Percentiles rank a stretch among this genome's conserved stretches.
Conservation (phyloP, 2,329 filamentous ascomycete species). For the Aspergillus clavatus region DNA sequence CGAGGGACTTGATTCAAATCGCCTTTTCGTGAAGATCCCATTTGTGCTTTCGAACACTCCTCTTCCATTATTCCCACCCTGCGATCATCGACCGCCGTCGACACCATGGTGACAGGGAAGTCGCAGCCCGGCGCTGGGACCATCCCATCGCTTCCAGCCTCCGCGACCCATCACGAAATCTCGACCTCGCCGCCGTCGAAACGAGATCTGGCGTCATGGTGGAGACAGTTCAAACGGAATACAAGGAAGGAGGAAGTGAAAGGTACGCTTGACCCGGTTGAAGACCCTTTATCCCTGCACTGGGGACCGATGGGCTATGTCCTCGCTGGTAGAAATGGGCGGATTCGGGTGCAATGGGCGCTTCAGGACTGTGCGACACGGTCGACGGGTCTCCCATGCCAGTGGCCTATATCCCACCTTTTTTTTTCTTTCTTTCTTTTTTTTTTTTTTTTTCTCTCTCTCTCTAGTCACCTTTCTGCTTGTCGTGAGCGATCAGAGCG, state of each 20-base stretch:
- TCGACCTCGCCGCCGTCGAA: slow-evolving; percentile 71
- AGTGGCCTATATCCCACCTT: too few species aligned
- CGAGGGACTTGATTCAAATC: slow-evolving; percentile 16
- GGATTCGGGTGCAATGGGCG: neutral
- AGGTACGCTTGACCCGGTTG: slow-evolving; percentile 42
- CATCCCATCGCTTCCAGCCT: slow-evolving; percentile 28
- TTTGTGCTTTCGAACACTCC: neutral
- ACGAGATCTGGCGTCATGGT: slow-evolving; percentile 90
- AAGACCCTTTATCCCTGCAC: neutral
- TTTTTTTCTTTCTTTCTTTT: too few species aligned
- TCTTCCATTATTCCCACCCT: slow-evolving; percentile 4
- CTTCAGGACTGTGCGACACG: neutral
- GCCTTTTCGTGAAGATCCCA: neutral
- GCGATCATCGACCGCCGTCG: slow-evolving; percentile 3
- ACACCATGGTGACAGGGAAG: slow-evolving; percentile 36
- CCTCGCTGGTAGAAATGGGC: neutral
- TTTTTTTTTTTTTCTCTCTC: too few species aligned
- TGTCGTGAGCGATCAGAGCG: too few species aligned
- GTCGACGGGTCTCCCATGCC: too few species aligned
- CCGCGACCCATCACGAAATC: slow-evolving; percentile 38
- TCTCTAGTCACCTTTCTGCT: neutral
- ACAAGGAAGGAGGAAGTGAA: slow-evolving; percentile 59
- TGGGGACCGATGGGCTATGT: neutral
- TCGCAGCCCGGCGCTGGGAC: slow-evolving; percentile 32
- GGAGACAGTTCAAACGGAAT: slow-evolving; percentile 85